phyloP scores from a whole-genome alignment of 257 asterid genomes.

The Handroanthus guayacan region DNA sequence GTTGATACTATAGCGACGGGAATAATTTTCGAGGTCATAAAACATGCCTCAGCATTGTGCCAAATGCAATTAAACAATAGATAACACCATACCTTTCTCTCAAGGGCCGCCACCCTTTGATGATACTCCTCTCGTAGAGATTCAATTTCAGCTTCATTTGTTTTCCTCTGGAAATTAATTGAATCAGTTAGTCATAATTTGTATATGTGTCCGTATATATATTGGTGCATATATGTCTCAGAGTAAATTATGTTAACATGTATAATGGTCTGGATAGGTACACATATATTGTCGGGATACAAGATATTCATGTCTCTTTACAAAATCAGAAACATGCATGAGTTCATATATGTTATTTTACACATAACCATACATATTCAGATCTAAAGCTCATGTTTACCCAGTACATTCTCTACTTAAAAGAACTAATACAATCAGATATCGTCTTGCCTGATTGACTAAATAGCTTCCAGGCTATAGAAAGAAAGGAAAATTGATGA shows the following conservation, averaged over 20 bases:
- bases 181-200: conserved; percentile 30
- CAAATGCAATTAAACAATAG: conserved; percentile 36
- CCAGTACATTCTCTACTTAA: too few relatives aligned
- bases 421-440: too few relatives aligned
- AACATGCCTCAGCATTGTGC: conserved; percentile 8
- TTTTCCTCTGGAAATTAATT: conserved; percentile 66
- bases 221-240: neutral
- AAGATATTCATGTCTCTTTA: too few relatives aligned
- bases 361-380: too few relatives aligned
- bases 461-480: too few relatives aligned
- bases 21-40: conserved; percentile 4
- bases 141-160: conserved; percentile 88
- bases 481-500: too few relatives aligned
- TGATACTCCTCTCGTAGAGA: conserved; percentile 95
- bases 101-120: conserved; percentile 88
- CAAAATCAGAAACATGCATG: too few relatives aligned
- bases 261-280: neutral
- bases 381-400: too few relatives aligned
- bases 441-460: too few relatives aligned
- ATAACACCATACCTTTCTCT: conserved; percentile 78
- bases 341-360: too few relatives aligned
- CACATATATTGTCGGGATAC: too few relatives aligned
- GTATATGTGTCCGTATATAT: conserved; percentile 16
- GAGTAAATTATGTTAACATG: neutral
- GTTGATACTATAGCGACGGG: neutral